phyloP scores from a whole-genome alignment of 1,284 basidiomycete genomes.

The Termitomyces sp. region DNA sequence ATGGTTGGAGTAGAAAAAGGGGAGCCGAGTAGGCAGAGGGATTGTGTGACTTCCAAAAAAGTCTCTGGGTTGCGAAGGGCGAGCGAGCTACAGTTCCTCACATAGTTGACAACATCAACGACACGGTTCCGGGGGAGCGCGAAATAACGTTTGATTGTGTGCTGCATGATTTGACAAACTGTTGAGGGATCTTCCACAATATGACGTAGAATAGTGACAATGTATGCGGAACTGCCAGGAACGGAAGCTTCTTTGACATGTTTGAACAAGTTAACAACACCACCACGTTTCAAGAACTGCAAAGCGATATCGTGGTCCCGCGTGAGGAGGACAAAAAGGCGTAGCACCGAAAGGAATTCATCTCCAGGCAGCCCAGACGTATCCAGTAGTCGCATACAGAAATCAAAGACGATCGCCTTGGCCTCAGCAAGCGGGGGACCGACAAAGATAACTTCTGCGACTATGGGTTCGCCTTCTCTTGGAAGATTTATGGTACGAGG shows the following conservation, averaged over 20 bases:
- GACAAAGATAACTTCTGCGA: conserved; percentile 42
- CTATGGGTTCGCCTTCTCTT: conserved; percentile 62
- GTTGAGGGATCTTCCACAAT: conserved; percentile 75
- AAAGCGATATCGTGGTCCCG: conserved; percentile 57
- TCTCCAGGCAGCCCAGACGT: conserved; percentile 64
- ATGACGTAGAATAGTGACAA: conserved; percentile 87
- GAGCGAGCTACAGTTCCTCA: conserved; percentile 75
- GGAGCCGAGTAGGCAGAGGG: conserved; percentile 68
- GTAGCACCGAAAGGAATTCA: conserved; percentile 74
- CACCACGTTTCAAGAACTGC: conserved; percentile 61
- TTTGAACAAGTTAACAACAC: conserved; percentile 62
- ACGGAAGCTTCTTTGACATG: conserved; percentile 57
- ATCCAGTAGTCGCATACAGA: conserved; percentile 63
- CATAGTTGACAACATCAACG: conserved; percentile 70
- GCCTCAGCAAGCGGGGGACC: conserved; percentile 62
- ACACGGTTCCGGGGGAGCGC: conserved; percentile 63
- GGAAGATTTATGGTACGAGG: conserved; percentile 59
- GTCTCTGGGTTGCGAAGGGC: conserved; percentile 77
- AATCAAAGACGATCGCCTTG: conserved; percentile 66
- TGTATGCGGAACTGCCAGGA: conserved; percentile 74
- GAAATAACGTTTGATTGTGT: conserved; percentile 78
- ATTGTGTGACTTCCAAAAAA: conserved; percentile 74
- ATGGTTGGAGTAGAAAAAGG: conserved; percentile 64
- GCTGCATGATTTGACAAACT: conserved; percentile 72
- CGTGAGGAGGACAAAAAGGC: conserved; percentile 80